These are phyloP conservation scores for Blastomyces percursus DNA, from an alignment of 2,329 filamentous ascomycete species.

Conservation along the genomic window DNA sequence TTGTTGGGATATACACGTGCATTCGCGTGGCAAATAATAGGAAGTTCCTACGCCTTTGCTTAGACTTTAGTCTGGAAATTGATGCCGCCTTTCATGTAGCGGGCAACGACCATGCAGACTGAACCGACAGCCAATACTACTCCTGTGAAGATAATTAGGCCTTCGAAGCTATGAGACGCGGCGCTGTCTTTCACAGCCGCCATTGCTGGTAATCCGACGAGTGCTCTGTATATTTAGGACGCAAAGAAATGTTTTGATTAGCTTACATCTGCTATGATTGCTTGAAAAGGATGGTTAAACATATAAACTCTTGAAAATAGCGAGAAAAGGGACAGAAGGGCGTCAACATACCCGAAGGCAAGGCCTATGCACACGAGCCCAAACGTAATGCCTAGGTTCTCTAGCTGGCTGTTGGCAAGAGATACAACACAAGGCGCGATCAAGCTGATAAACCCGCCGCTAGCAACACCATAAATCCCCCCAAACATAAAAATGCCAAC, in stretches of 20 bases:
- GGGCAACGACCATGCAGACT: neutral
- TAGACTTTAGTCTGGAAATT: neutral
- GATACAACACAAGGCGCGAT: conserved; percentile 7
- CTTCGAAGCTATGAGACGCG: neutral
- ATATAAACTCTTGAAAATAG: neutral
- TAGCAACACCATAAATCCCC: conserved; percentile 7
- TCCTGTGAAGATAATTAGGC: conserved; percentile 2
- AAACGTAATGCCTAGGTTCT: conserved; percentile 1
- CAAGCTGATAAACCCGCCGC: conserved; percentile 9
- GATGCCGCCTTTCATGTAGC: neutral
- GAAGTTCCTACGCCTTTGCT: neutral
- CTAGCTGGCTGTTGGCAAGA: conserved; percentile 7
- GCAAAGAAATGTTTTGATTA: neutral
- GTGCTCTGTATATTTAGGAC: neutral
- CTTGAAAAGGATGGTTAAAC: neutral
- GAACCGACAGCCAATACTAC: neutral
- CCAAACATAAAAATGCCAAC: conserved; percentile 7
- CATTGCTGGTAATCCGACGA: conserved; percentile 3
- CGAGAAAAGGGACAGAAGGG: too few relatives aligned
- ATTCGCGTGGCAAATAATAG: neutral
- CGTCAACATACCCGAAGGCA: neutral
- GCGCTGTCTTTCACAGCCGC: neutral
- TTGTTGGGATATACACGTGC: neutral
- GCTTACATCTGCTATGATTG: neutral
- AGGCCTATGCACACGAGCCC: conserved; percentile 1